phyloP scores from a whole-genome alignment of 306 rosid species.

The Trifolium fragiferum region DNA sequence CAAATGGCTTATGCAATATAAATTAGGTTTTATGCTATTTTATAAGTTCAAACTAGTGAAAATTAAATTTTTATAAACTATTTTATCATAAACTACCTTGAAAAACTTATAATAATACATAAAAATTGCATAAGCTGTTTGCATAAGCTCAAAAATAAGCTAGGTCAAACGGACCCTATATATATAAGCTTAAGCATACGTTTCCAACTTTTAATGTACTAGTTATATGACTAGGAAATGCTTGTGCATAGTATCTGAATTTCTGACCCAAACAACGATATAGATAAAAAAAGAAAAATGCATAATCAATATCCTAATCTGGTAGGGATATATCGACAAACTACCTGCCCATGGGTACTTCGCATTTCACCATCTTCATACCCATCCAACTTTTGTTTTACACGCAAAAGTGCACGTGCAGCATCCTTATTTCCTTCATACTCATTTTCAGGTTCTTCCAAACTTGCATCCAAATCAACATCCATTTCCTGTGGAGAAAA shows the following conservation, averaged over 20 bases:
- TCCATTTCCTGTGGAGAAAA: conserved; percentile 69
- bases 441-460: conserved; percentile 70
- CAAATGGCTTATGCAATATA: too few relatives aligned
- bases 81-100: too few relatives aligned
- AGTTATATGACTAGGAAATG: conserved; percentile 13
- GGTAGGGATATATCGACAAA: conserved; percentile 29
- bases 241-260: neutral
- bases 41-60: too few relatives aligned
- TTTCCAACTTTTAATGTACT: conserved; percentile 25
- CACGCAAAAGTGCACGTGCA: conserved; percentile 89
- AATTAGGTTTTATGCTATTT: too few relatives aligned
- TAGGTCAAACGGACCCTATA: too few relatives aligned
- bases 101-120: too few relatives aligned
- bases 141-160: too few relatives aligned
- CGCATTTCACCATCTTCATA: conserved; percentile 96
- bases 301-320: neutral
- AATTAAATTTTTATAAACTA: too few relatives aligned
- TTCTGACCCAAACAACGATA: conserved; percentile 7
- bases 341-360: conserved; percentile 90
- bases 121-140: too few relatives aligned
- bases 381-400: conserved; percentile 93
- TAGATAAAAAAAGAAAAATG: conserved; percentile 23
- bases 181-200: neutral
- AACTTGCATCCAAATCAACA: conserved; percentile 68
- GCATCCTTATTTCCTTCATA: conserved; percentile 95